Percentiles rank a stretch among this genome's conserved stretches.
Conservation (phyloP, 257 asterid genomes). For the Jaltomata sinuosa region DNA sequence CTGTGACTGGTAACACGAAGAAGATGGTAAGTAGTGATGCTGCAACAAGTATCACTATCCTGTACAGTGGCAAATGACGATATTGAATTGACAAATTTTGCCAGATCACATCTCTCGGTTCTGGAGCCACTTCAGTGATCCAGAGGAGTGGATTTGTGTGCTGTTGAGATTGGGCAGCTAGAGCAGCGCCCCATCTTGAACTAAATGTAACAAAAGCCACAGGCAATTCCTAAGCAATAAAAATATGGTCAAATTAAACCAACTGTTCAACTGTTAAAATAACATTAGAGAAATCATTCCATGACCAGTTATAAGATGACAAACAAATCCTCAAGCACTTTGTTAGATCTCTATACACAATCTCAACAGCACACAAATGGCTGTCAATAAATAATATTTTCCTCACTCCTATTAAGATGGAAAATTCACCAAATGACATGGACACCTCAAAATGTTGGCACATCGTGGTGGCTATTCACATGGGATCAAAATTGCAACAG, state of each 20-base stretch:
- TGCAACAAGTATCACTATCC: conserved; percentile 43
- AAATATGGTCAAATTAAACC: not conserved
- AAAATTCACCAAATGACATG: not conserved
- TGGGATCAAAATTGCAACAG: not conserved
- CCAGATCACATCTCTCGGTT: conserved; percentile 92
- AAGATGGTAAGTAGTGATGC: conserved; percentile 69
- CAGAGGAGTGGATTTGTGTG: conserved; percentile 65
- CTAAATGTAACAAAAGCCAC: conserved; percentile 88
- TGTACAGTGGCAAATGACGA: conserved; percentile 49
- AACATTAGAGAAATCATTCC: not conserved
- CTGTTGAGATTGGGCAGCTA: conserved; percentile 97
- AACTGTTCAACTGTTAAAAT: not conserved
- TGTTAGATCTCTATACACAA: not conserved
- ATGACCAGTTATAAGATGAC: not conserved
- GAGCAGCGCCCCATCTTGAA: conserved; percentile 89
- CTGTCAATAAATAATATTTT: not conserved
- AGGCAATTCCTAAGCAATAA: conserved; percentile 45
- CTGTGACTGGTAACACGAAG: conserved; percentile 90
- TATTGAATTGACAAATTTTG: conserved; percentile 51
- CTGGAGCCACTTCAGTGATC: conserved; percentile 95
- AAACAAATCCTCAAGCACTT: not conserved
- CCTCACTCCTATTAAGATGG: not conserved
- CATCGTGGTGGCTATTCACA: not conserved
- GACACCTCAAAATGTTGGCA: not conserved
- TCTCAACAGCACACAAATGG: not conserved